These are phyloP conservation scores for Canariomyces notabilis DNA, from an alignment of 2,329 filamentous ascomycete genomes.

Conservation along the genomic window DNA sequence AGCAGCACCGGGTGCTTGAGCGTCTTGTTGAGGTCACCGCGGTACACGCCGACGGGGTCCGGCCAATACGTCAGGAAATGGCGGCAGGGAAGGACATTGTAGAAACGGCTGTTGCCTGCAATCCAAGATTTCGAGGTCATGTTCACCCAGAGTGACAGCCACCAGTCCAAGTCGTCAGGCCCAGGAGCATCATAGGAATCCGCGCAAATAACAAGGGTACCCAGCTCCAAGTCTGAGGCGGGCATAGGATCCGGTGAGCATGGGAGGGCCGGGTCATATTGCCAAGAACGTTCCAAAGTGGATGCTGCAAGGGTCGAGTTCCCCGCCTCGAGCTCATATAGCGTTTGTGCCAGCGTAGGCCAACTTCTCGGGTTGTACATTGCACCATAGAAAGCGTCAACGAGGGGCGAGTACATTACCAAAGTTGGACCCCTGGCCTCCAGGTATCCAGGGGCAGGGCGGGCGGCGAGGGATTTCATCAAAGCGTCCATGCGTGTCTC, in stretches of 20 bases:
- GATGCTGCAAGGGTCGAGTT: constrained; percentile 39
- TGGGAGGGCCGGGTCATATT: constrained; percentile 37
- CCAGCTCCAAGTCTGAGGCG: constrained; percentile 37
- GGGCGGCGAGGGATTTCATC: constrained; percentile 34
- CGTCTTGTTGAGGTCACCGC: constrained; percentile 40
- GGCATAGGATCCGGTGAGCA: constrained; percentile 26
- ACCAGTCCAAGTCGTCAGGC: constrained; percentile 41
- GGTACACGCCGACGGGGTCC: constrained; percentile 40
- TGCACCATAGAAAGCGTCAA: constrained; percentile 35
- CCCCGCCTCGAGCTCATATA: constrained; percentile 40
- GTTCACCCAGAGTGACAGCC: constrained; percentile 41
- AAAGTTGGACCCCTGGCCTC: constrained; percentile 37
- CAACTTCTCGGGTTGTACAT: constrained; percentile 42
- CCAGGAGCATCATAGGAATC: constrained; percentile 41
- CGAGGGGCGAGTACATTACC: constrained; percentile 41
- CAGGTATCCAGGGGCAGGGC: constrained; percentile 37
- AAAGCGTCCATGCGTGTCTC: constrained; percentile 37
- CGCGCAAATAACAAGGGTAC: constrained; percentile 39
- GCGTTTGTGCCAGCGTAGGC: constrained; percentile 38
- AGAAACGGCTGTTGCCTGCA: constrained; percentile 43
- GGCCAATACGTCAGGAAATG: constrained; percentile 44
- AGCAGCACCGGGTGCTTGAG: constrained; percentile 42
- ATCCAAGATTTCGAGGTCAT: constrained; percentile 44
- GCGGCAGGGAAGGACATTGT: constrained; percentile 40
- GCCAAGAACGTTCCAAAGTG: constrained; percentile 38